phyloP scores from a whole-genome alignment of 2,329 filamentous ascomycete genomes.

The Aspergillus pseudotamarii region DNA sequence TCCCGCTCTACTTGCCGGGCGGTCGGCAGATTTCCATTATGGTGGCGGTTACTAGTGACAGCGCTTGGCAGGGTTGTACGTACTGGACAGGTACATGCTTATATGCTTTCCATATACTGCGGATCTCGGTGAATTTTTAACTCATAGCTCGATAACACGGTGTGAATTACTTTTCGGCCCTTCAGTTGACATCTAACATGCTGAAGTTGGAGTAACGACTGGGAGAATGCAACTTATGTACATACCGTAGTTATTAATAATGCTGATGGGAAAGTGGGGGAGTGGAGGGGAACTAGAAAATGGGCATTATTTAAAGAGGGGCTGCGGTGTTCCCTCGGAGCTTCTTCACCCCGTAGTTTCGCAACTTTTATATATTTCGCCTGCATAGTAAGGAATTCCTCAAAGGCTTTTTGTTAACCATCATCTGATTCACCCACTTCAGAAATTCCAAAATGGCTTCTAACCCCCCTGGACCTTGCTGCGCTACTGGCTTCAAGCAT shows the following conservation, averaged over 20 bases:
- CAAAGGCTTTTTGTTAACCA: not conserved
- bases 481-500: constrained; percentile 54
- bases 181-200: not conserved
- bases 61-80: no score
- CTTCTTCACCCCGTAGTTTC: not conserved
- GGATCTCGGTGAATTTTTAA: not conserved
- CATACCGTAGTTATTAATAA: not conserved
- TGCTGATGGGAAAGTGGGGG: not conserved
- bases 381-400: not conserved
- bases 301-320: not conserved
- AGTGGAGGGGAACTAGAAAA: not conserved
- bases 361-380: not conserved
- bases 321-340: not conserved
- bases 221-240: not conserved
- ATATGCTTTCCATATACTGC: not conserved
- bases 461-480: constrained; percentile 53
- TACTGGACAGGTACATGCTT: no score
- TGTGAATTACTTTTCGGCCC: not conserved
- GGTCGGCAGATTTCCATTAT: not conserved
- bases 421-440: not conserved
- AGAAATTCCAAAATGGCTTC: constrained; percentile 50
- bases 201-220: not conserved
- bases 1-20: not conserved
- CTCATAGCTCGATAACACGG: not conserved
- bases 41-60: not conserved